These are phyloP conservation scores for Fusarium anguioides DNA, from an alignment of 2,329 filamentous ascomycete species.

Conservation along the genomic window DNA sequence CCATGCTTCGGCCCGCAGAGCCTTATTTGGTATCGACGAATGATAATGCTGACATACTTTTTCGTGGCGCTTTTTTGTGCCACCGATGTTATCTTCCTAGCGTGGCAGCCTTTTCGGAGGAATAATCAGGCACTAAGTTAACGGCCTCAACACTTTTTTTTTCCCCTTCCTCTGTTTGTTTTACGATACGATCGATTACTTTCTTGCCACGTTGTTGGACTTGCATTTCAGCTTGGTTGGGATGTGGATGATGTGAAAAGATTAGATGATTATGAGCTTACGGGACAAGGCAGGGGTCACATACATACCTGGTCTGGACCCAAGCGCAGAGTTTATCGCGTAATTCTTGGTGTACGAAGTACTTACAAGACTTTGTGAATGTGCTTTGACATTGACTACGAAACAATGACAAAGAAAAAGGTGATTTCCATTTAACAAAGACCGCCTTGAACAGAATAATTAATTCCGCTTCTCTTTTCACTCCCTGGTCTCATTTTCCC, in stretches of 20 bases:
- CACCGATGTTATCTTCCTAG: slow-evolving; percentile 1
- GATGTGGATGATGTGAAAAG: slow-evolving; percentile 8
- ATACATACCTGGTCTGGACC: background rate
- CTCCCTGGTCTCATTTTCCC: slow-evolving; percentile 20
- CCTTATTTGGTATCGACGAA: slow-evolving; percentile 3
- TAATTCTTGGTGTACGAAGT: slow-evolving; percentile 12
- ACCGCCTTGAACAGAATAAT: slow-evolving; percentile 12
- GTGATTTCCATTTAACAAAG: slow-evolving; percentile 1
- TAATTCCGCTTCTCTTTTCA: background rate
- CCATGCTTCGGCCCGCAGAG: slow-evolving; percentile 18
- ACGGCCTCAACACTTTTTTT: slow-evolving; percentile 9
- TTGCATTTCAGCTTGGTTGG: slow-evolving; percentile 17
- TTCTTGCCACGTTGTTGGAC: slow-evolving; percentile 11
- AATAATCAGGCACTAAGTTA: background rate
- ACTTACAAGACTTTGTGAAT: background rate
- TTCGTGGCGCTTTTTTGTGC: slow-evolving; percentile 10
- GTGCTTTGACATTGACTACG: background rate
- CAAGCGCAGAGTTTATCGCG: too few species aligned
- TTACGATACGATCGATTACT: too few species aligned
- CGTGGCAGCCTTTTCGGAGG: background rate
- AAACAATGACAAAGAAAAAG: slow-evolving; percentile 2
- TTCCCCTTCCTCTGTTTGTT: too few species aligned
- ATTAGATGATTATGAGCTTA: background rate
- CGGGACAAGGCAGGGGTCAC: background rate
- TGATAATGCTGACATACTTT: background rate